Evolutionary conservation across 2,329 filamentous ascomycete genomes (phyloP), one percentile per base, ranked within the genome.

Genomic region (Calonectria montana): DNA sequence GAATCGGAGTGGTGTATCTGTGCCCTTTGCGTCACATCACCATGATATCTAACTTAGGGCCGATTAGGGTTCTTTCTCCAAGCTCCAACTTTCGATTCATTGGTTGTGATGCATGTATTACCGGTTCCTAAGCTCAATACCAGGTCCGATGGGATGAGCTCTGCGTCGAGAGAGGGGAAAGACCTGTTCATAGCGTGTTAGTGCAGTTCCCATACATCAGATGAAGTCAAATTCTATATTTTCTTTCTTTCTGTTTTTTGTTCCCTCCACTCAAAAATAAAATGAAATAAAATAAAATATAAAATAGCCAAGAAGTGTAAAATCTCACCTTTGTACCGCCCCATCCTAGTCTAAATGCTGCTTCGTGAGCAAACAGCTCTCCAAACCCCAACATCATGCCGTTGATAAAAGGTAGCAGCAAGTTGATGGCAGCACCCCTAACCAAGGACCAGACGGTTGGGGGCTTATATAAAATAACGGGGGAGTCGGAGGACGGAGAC

Each of bases 301-400:
- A 23, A 31, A 16, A 41, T 29, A 47, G 18, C 4, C 27, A 57
- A 31, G 25, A 12, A 18, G 18, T 8, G 12, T 31, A 16, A 45
- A 10, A 29, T 27, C 90, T 57, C 88, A 98, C 97, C 91, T 97
- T 97, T 72, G 97, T 98, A 67, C 93, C 93, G 75, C 94, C 92
- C 97, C 97, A 99, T 72, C 97, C 97, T 78, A 98, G 86, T 80
- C 96, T 88, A 81, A 96, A 99, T 2, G 97, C 97, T 63, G 94
- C 93, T 86, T 99, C 97, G 81, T 99, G 97, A 67, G 97, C 97
- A 83, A 99, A 96, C 64, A 99, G 86, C 86, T 99, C 97, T 77
- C 97, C 97, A 81, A 99, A 98, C 2, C 97, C 97, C 80, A 99
- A 86, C 97, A 99, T 99, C 88, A 99, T 90, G 57, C 97, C 97